Base-by-base conservation (phyloP, 169 alveolate genomes). In the Plasmodium ovale region DNA sequence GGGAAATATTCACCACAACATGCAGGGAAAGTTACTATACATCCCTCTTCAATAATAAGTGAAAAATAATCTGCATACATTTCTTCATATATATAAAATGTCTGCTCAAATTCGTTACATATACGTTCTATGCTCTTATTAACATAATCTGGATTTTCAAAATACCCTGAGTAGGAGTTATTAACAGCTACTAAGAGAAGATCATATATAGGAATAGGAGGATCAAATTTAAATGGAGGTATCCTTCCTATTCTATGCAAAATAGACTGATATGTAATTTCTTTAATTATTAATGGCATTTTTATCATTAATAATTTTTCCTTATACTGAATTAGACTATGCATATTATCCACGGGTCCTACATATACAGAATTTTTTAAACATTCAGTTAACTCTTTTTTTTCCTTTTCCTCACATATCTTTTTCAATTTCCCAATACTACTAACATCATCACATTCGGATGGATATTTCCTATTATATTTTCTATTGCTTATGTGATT, bases 171-270 rank as follows among this genome's bases (percentile, higher is more conserved):
- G 21, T 77, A 67, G 0, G 74, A 60, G 53, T 77, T 62, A 29
- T 68, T 89, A 47, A 90, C 25, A 0, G 94, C 94, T 29, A 74
- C 92, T 25, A 92, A 39, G 25, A 93, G 44, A n/a, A 93, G 79
- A 39, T 87, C 94, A 14, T 87, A 90, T 31, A 93, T 42, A 35
- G 93, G 89, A 19, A 93, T 73, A 35, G 93, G 92, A 0, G 93
- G 93, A 16, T 74, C 88, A 25, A 94, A 91, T 29, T 92, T 69
- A 27, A 87, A 89, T 42, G 87, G 70, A 0, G 96, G 95, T n/a
- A 94, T 56, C 23, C 87, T 87, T 0, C 95, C 96, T n/a, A 94
- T 85, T 14, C 95, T 64, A 82, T 94, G 87, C 10, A 94, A 68
- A 16, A 94, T 92, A 59, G 93, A 88, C 64, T 94, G 96, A 59